A percentile compares a stretch with the other conserved stretches of the same genome.
phyloP scores from a whole-genome alignment of 2,329 filamentous ascomycete genomes.

The Calonectria crousiana region DNA sequence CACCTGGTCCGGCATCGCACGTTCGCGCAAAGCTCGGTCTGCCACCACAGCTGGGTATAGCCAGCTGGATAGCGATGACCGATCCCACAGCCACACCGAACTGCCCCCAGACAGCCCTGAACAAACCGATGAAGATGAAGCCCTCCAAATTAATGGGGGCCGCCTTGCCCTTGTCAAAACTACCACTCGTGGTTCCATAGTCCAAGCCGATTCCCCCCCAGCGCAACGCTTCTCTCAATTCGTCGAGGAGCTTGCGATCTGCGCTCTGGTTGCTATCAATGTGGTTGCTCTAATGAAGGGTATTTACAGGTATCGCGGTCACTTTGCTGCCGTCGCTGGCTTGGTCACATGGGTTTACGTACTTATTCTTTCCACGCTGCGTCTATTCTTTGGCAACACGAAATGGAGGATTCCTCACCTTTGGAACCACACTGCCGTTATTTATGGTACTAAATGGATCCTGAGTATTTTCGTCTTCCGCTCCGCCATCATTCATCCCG shows the following conservation, averaged over 20 bases:
- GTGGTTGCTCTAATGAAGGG: slow-evolving; percentile 71
- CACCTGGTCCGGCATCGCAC: slow-evolving; percentile 66
- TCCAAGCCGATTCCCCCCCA: slow-evolving; percentile 81
- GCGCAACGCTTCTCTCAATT: slow-evolving; percentile 78
- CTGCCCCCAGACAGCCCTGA: slow-evolving; percentile 63
- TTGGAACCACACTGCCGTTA: slow-evolving; percentile 91
- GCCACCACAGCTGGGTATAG: slow-evolving; percentile 66
- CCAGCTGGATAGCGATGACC: slow-evolving; percentile 59
- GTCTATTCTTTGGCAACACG: slow-evolving; percentile 75
- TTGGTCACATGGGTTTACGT: slow-evolving; percentile 86
- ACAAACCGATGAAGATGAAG: slow-evolving; percentile 71
- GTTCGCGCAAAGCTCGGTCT: slow-evolving; percentile 62
- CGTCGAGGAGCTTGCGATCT: slow-evolving; percentile 80
- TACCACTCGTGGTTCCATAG: slow-evolving; percentile 71
- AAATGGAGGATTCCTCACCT: slow-evolving; percentile 77
- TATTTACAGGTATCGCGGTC: slow-evolving; percentile 69
- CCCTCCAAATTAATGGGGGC: slow-evolving; percentile 68
- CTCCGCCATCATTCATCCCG: slow-evolving; percentile 84
- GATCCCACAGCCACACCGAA: slow-evolving; percentile 62
- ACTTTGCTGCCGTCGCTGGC: slow-evolving; percentile 72
- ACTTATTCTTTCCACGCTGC: slow-evolving; percentile 77
- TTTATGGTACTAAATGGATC: slow-evolving; percentile 88
- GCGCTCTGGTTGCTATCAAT: slow-evolving; percentile 78
- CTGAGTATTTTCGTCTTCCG: slow-evolving; percentile 83
- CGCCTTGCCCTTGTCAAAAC: slow-evolving; percentile 70